phyloP scores from a whole-genome alignment of 2,329 filamentous ascomycete genomes.

The Venturiaceae sp. region DNA sequence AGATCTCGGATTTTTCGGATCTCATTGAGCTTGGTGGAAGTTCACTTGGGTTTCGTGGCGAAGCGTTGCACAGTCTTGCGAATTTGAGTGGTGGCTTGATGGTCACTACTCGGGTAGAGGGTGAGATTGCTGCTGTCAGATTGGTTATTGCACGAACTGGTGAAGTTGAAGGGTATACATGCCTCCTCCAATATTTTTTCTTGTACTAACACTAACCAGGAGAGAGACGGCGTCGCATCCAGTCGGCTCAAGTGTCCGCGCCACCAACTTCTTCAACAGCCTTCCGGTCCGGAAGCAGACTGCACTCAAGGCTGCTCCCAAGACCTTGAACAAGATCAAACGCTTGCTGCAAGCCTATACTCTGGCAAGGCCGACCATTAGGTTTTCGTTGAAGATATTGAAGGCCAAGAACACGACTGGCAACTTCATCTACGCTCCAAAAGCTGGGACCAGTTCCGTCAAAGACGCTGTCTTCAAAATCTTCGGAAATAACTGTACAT shows the following conservation, averaged over 20 bases:
- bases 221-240: slow-evolving; percentile 43
- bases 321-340: slow-evolving; percentile 48
- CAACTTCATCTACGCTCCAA: slow-evolving; percentile 56
- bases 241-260: slow-evolving; percentile 59
- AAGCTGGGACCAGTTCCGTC: slow-evolving; percentile 28
- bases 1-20: slow-evolving; percentile 56
- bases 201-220: slow-evolving; percentile 12
- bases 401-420: slow-evolving; percentile 40
- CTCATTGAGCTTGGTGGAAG: slow-evolving; percentile 45
- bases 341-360: slow-evolving; percentile 54
- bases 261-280: slow-evolving; percentile 47
- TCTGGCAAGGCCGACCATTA: slow-evolving; percentile 54
- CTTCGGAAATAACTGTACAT: slow-evolving; percentile 46
- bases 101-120: slow-evolving; percentile 54
- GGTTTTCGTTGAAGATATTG: slow-evolving; percentile 49
- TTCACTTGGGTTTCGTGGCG: slow-evolving; percentile 66
- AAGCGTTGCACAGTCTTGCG: slow-evolving; percentile 59
- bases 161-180: slow-evolving; percentile 32
- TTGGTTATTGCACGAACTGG: slow-evolving; percentile 43
- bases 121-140: slow-evolving; percentile 48
- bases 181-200: neutral
- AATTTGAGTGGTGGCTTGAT: slow-evolving; percentile 46
- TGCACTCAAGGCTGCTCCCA: slow-evolving; percentile 47
- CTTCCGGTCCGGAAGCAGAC: slow-evolving; percentile 55
- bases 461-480: slow-evolving; percentile 54